Evolutionary conservation across 352 stramenopile genomes (phyloP), one percentile per base, ranked within the genome.

Genomic region (Phytophthora meadii): DNA sequence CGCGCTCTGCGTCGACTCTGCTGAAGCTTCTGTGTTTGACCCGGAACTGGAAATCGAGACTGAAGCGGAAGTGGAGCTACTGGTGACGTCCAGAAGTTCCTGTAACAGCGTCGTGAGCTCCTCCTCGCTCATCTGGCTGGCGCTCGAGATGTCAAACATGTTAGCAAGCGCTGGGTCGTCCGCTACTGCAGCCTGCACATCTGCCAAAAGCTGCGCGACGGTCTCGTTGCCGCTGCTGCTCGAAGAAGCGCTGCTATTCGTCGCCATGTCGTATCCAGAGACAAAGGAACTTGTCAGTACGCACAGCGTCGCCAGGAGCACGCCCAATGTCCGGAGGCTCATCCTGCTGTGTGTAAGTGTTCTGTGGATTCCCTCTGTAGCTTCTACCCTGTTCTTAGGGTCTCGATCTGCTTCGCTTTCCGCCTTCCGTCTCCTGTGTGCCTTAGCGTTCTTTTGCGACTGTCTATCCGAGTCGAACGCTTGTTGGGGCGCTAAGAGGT

Each of bases 91-190:
- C 40, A 81, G 51, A 15, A 81, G 48, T 19, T 71, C 65, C 44
- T 61, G 57, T 25, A 81, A 55, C n/a, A 74, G 54, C 45, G 46
- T 54, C 50, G 64, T 64, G 51, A 81, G 73, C 65, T 76, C 69
- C 25, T 58, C 47, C 44, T 81, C 73, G 42, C 65, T 81, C 69
- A 81, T 72, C 49, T 78, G 39, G 40, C 62, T 76, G 25, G 73
- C 54, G 34, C 60, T 65, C 5, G 61, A 54, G 28, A 81, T 68
- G 54, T 81, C 61, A 41, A 81, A 78, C 65, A 81, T 77, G 47
- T 73, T 57, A 25, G 73, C 62, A 10, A 81, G 69, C 51, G 61
- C 73, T n/a, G 54, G 61, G 50, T 81, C 61, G 34, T 58, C 54
- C 7, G 57, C 58, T 45, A 81, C 73, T 1, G 73, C 69, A 12